Evolutionary conservation across 371 early-diverging fungal species (phyloP).

Genomic region (Mortierella sp.): DNA sequence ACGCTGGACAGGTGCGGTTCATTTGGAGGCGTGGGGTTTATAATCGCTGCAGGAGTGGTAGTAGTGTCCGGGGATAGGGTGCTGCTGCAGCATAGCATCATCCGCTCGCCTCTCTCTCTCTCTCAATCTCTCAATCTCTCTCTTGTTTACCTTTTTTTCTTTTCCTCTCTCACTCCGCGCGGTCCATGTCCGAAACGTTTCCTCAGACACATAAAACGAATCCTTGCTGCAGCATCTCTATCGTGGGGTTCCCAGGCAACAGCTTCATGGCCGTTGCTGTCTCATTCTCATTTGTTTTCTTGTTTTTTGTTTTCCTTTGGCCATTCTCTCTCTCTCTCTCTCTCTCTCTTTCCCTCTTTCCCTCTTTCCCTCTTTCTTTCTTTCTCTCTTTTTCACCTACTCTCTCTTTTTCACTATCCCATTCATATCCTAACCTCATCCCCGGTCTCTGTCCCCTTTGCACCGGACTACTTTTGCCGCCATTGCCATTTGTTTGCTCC

Average conservation of each 20-base stretch:
- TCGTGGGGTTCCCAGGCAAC: too few species aligned
- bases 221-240: too few species aligned
- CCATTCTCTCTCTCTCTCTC: not conserved
- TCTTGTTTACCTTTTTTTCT: not conserved
- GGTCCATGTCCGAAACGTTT: too few species aligned
- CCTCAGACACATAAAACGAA: too few species aligned
- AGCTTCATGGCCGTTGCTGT: too few species aligned
- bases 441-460: not conserved
- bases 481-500: not conserved
- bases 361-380: not conserved
- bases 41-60: not conserved
- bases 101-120: not conserved
- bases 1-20: too few species aligned
- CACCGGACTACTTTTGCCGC: not conserved
- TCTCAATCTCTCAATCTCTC: not conserved
- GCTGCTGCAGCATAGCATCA: not conserved
- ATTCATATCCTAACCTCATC: not conserved
- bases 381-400: not conserved
- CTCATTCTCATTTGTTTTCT: too few species aligned
- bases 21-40: not conserved
- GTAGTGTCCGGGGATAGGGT: not conserved
- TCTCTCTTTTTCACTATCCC: not conserved
- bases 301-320: not conserved
- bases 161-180: not conserved
- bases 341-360: not conserved